Percentiles rank a stretch among this genome's conserved stretches.
Conservation (phyloP, 352 stramenopile species). For the Blastocystis sp. region DNA sequence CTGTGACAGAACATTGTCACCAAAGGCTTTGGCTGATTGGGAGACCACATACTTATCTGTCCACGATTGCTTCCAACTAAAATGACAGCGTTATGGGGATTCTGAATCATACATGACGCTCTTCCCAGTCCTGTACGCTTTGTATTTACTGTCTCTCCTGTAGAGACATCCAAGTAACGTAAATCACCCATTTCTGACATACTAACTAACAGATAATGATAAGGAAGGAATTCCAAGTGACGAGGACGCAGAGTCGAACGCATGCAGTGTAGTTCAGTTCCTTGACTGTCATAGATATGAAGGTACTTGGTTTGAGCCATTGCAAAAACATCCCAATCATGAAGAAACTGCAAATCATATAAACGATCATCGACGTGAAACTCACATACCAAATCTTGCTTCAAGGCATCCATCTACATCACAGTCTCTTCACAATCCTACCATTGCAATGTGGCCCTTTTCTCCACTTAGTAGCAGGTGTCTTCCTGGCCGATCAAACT, state of each 20-base stretch:
- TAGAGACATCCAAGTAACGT: constrained; percentile 28
- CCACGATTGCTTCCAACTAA: constrained; percentile 89
- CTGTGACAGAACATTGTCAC: constrained; percentile 94
- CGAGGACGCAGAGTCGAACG: constrained; percentile 80
- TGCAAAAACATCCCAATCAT: constrained; percentile 92
- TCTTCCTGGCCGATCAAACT: constrained; percentile 87
- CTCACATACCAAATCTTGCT: constrained; percentile 77
- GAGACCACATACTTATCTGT: constrained; percentile 91
- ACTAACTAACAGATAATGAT: constrained; percentile 91
- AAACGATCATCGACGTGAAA: constrained; percentile 86
- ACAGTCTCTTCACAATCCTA: constrained; percentile 72
- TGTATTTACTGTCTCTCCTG: constrained; percentile 54
- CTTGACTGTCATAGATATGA: constrained; percentile 94
- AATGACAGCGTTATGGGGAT: constrained; percentile 89
- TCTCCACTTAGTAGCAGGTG: constrained; percentile 83
- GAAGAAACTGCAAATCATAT: constrained; percentile 86
- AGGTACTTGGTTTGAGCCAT: constrained; percentile 91
- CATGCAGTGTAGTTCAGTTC: constrained; percentile 90
- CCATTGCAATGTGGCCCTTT: constrained; percentile 85
- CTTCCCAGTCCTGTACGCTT: not conserved
- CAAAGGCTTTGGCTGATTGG: constrained; percentile 80
- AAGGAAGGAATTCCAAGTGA: constrained; percentile 88
- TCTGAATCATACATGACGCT: constrained; percentile 70
- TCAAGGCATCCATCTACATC: constrained; percentile 54
- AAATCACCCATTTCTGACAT: constrained; percentile 74